A percentile compares a stretch with the other conserved stretches of the same genome.
Conservation (phyloP, 441 rosid genomes). For the Euphorbia corollata region DNA sequence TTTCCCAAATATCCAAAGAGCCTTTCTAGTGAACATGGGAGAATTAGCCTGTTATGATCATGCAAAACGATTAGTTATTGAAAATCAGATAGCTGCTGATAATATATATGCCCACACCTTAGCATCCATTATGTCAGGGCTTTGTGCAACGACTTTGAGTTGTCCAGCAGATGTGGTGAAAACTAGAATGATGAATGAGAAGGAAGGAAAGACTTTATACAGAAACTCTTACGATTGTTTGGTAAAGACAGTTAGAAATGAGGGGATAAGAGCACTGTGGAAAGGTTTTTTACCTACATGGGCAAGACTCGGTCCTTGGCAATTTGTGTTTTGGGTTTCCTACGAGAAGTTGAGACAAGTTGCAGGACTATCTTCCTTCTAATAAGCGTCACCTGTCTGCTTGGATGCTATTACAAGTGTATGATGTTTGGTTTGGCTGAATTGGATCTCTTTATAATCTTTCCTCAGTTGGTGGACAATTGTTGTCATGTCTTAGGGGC, state of each 20-base stretch:
- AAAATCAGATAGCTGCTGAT: conserved; percentile 42
- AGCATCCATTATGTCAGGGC: conserved; percentile 75
- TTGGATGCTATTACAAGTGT: background rate
- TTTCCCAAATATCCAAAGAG: conserved; percentile 73
- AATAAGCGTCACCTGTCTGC: conserved; percentile 11
- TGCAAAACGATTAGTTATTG: conserved; percentile 58
- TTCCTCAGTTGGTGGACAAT: too few species aligned
- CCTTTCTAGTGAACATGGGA: conserved; percentile 87
- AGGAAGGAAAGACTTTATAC: conserved; percentile 33
- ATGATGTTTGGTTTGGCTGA: too few species aligned
- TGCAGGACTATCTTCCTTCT: conserved; percentile 73
- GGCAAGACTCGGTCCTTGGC: conserved; percentile 98
- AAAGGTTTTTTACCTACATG: conserved; percentile 85
- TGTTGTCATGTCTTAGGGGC: too few species aligned
- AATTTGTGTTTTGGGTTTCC: conserved; percentile 87
- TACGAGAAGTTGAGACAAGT: conserved; percentile 67
- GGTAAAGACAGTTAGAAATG: conserved; percentile 60
- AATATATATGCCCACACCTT: conserved; percentile 72
- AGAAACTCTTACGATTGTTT: conserved; percentile 65
- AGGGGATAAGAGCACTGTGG: conserved; percentile 72
- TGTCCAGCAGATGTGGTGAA: conserved; percentile 89
- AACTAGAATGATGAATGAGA: conserved; percentile 88
- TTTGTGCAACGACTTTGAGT: conserved; percentile 65
- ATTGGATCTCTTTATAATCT: too few species aligned
- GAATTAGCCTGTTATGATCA: conserved; percentile 87